Base-by-base conservation (phyloP, 768 basidiomycete genomes). In the Filobasidium floriforme region DNA sequence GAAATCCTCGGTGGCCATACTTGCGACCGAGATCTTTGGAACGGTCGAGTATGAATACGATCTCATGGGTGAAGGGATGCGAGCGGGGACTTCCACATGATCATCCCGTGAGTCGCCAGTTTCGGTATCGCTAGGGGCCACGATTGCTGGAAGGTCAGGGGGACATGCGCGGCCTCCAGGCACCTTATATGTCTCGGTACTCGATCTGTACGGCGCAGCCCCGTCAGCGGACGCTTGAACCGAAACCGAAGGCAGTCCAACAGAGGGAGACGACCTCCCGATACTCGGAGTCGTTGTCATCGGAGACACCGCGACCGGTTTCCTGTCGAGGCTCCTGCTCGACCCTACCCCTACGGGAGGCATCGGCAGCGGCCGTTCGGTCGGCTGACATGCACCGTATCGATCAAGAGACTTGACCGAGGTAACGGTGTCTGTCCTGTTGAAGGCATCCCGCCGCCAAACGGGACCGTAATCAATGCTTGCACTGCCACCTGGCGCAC, bases 251-350 rank as follows among this genome's bases (percentile, higher is more conserved):
- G 32, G 32, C 32, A 3, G 32, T 37, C 32, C 32, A 4, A 37
- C 32, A 9, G 32, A 37, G 32, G 9, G 32, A 9, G 32, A 3
- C 3, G 32, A 37, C 32, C 32, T 37, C 4, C 3, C 32, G 9
- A 37, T 9, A 9, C 32, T 37, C 32, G 32, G 32, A 37, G 9
- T 37, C 32, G 32, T 37, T 9, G 3, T 9, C 32, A 37, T 37
- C 32, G 28, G 15, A 28, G 46, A 49, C 14, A 49, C 46, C 2
- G 18, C 46, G 15, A 18, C 6, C 5, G 46, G 18, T 49, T 74
- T 75, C 41, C 75, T 66, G 61, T 78, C 77, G 26, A 78, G 59
- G 66, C 77, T 78, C 37, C 68, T 71, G n/a, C 73, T 74, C 54
- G 62, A 63, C 60, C 69, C 73, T 15, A 76, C 71, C 15, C 62